These are phyloP conservation scores for Oropetium thomaeum DNA, from an alignment of 176 grass and related monocot species.

Conservation along the genomic window DNA sequence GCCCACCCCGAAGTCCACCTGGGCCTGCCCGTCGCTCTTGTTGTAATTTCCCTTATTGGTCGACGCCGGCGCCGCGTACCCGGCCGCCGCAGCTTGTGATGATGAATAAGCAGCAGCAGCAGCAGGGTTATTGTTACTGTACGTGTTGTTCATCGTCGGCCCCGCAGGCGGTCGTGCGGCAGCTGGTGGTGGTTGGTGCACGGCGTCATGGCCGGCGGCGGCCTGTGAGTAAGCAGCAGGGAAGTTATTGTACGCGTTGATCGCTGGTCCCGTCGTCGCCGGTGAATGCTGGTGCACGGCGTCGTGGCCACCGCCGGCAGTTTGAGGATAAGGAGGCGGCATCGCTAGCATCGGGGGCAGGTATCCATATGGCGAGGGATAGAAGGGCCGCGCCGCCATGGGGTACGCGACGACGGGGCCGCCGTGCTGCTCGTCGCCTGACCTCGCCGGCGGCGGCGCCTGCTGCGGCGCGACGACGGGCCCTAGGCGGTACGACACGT, in stretches of 20 bases:
- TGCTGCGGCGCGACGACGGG: constrained; percentile 10
- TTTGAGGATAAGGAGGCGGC: not conserved
- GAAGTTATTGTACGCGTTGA: not conserved
- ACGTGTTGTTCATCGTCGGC: not conserved
- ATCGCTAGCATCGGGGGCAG: not conserved
- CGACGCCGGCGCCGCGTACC: not conserved
- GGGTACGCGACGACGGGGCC: constrained; percentile 37
- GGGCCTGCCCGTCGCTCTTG: not conserved
- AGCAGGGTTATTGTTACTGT: not conserved
- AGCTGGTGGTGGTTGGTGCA: not conserved
- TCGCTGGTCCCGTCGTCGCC: not conserved
- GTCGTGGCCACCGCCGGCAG: not conserved
- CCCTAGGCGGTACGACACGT: constrained; percentile 60
- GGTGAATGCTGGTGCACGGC: not conserved
- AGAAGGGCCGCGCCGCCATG: not conserved
- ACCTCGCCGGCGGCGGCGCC: not conserved
- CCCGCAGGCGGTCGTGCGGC: not conserved
- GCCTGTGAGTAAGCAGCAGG: not conserved
- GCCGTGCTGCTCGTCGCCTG: constrained; percentile 5
- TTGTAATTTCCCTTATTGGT: not conserved
- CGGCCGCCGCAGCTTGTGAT: not conserved
- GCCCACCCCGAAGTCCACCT: constrained; percentile 42
- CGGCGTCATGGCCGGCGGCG: not conserved
- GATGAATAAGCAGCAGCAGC: not conserved
- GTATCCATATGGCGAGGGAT: not conserved